phyloP scores from a whole-genome alignment of 225 moss, liverwort and hornwort genomes.

The Neckera pumila region DNA sequence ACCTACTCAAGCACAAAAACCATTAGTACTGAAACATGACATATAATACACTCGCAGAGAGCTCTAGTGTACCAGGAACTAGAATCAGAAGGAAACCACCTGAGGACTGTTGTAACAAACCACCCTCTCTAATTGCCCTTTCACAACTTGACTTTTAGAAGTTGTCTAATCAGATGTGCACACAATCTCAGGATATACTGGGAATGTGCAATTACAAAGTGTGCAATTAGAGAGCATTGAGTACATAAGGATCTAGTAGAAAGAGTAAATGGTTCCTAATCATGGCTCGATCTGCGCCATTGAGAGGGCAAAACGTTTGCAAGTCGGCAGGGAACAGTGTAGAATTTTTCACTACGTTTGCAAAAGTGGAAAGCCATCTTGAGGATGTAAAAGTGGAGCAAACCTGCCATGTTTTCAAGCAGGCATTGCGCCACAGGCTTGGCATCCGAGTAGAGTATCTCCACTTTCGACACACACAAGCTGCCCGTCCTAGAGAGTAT shows the following conservation, averaged over 20 bases:
- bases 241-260: neutral
- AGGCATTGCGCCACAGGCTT: constrained; percentile 73
- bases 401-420: constrained; percentile 96
- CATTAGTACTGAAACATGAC: neutral
- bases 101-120: neutral
- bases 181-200: neutral
- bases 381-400: neutral
- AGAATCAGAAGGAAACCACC: neutral
- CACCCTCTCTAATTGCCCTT: neutral
- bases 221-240: neutral
- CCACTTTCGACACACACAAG: constrained; percentile 99
- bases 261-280: neutral
- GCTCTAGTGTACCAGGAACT: neutral
- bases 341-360: neutral
- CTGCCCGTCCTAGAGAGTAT: constrained; percentile 66
- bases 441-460: constrained; percentile 69
- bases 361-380: neutral
- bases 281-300: neutral
- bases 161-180: neutral
- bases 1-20: constrained; percentile 16
- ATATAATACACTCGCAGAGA: neutral
- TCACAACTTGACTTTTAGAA: neutral
- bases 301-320: neutral
- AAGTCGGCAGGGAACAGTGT: neutral
- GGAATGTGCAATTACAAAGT: neutral